Evolutionary conservation across 1,139 yeast species (phyloP).

Genomic region (Pichia sp.): DNA sequence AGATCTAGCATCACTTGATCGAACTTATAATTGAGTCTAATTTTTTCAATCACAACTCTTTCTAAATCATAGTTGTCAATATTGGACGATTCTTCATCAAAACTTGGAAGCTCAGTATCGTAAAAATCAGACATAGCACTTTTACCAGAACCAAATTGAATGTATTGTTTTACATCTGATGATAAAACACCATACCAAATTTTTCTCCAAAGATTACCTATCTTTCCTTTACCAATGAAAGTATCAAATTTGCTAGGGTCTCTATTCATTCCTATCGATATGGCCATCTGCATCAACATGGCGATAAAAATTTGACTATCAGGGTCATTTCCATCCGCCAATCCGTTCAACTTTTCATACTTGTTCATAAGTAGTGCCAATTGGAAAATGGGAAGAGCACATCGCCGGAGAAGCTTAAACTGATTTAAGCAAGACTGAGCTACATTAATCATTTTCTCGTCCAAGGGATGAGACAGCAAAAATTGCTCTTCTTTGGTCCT

Average conservation of each 20-base stretch:
- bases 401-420: constrained; percentile 46
- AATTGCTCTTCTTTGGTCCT: constrained; percentile 38
- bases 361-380: constrained; percentile 44
- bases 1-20: constrained; percentile 20
- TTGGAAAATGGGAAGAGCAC: constrained; percentile 49
- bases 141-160: constrained; percentile 42
- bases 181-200: constrained; percentile 48
- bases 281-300: constrained; percentile 46
- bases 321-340: constrained; percentile 40
- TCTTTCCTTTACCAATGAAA: constrained; percentile 18
- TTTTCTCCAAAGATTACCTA: constrained; percentile 45
- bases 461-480: constrained; percentile 46
- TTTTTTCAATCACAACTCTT: constrained; percentile 23
- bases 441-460: constrained; percentile 41
- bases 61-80: constrained; percentile 27
- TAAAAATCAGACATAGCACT: constrained; percentile 34
- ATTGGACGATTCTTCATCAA: constrained; percentile 25
- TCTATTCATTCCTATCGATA: constrained; percentile 49
- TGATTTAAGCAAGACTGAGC: constrained; percentile 54
- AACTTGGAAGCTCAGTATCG: constrained; percentile 40
- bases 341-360: constrained; percentile 40
- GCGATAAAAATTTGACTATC: constrained; percentile 45
- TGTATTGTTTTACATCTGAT: constrained; percentile 37
- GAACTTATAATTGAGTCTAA: constrained; percentile 20
- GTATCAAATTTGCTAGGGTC: constrained; percentile 41